phyloP scores from a whole-genome alignment of 306 rosid genomes.

The Amphicarpaea edgeworthii region DNA sequence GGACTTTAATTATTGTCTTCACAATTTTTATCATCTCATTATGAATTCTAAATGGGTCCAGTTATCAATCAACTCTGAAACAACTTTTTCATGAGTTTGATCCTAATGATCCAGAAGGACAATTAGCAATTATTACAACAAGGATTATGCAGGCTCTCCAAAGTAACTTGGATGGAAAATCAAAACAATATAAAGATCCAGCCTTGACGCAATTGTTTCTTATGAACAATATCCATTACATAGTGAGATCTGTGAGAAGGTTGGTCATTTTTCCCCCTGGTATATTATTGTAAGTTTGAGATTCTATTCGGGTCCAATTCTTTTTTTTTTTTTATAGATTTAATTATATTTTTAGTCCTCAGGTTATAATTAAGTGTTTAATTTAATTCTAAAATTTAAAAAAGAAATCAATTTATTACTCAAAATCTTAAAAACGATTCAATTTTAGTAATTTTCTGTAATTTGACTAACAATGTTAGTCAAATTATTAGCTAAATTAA shows the following conservation, averaged over 20 bases:
- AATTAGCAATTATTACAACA: constrained; percentile 78
- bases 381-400: too few species aligned
- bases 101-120: constrained; percentile 68
- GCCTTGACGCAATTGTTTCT: constrained; percentile 92
- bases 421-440: too few species aligned
- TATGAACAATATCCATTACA: constrained; percentile 98
- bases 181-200: constrained; percentile 92
- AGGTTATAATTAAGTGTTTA: too few species aligned
- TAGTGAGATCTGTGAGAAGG: constrained; percentile 98
- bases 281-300: not conserved
- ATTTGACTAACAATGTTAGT: too few species aligned
- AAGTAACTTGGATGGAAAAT: constrained; percentile 94
- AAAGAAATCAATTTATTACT: too few species aligned
- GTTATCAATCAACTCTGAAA: constrained; percentile 85
- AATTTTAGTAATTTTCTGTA: too few species aligned
- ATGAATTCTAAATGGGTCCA: constrained; percentile 47
- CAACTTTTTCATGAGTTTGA: constrained; percentile 85
- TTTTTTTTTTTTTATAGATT: too few species aligned
- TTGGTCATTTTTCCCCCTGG: constrained; percentile 32
- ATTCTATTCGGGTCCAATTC: constrained; percentile 32
- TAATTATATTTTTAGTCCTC: too few species aligned
- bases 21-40: constrained; percentile 21
- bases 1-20: not conserved
- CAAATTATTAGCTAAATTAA: too few species aligned
- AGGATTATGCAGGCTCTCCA: constrained; percentile 97